These are phyloP conservation scores for Danielia reshetovae DNA, from an alignment of 805 yeast species.

Conservation along the genomic window DNA sequence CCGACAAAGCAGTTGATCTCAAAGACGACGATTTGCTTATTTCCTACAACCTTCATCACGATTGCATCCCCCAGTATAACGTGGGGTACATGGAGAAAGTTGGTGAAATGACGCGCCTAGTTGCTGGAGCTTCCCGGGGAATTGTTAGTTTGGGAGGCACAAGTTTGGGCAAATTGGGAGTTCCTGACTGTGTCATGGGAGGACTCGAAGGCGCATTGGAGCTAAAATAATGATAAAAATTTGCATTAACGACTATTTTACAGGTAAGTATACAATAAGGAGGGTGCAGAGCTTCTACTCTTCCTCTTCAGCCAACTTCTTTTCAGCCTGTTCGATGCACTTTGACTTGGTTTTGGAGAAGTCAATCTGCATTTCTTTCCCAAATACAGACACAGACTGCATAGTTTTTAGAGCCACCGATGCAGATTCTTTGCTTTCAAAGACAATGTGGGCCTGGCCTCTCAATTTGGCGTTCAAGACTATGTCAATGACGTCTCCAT, in stretches of 20 bases:
- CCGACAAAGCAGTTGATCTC: constrained; percentile 10
- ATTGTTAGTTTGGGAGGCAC: constrained; percentile 69
- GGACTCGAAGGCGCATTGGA: constrained; percentile 53
- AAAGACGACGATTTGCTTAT: constrained; percentile 25
- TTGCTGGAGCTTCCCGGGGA: constrained; percentile 28
- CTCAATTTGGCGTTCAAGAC: constrained; percentile 38
- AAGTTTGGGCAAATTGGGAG: constrained; percentile 72
- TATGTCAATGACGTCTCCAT: constrained; percentile 61
- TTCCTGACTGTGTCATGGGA: constrained; percentile 78
- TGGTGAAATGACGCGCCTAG: constrained; percentile 29
- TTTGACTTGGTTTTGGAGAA: constrained; percentile 30
- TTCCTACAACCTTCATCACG: constrained; percentile 29
- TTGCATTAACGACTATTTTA: background rate
- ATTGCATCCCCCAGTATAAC: constrained; percentile 76
- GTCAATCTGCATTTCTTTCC: constrained; percentile 40
- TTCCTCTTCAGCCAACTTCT: constrained; percentile 7
- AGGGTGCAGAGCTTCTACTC: background rate
- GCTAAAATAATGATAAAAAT: constrained; percentile 1
- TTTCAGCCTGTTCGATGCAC: constrained; percentile 16
- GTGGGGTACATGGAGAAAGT: constrained; percentile 57
- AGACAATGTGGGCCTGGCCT: constrained; percentile 66
- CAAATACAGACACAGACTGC: constrained; percentile 49
- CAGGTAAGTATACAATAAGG: background rate
- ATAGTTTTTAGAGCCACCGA: constrained; percentile 45
- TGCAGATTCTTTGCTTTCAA: constrained; percentile 48